A percentile compares a stretch with the other conserved stretches of the same genome.
These are phyloP conservation scores for Boletus rufocinnamomeus DNA, from an alignment of 768 basidiomycete species.

Conservation along the genomic window DNA sequence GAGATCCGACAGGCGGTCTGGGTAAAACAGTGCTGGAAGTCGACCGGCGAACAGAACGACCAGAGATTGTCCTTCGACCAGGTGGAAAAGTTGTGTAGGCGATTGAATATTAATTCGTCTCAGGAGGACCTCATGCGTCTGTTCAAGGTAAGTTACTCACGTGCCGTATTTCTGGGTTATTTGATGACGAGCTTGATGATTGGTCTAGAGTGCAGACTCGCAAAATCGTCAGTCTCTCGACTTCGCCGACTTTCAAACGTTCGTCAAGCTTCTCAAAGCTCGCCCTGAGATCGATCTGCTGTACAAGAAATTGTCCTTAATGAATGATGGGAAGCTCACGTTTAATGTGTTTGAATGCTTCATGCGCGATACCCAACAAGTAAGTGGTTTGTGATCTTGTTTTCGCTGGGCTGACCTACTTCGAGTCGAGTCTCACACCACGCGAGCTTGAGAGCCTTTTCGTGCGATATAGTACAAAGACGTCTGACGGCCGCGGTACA, in stretches of 20 bases:
- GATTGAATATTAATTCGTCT: slow-evolving; percentile 65
- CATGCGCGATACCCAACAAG: slow-evolving; percentile 55
- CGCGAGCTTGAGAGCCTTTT: slow-evolving; percentile 40
- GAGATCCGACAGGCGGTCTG: slow-evolving; percentile 69
- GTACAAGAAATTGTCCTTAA: slow-evolving; percentile 45
- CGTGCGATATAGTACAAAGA: slow-evolving; percentile 34
- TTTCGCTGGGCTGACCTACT: slow-evolving; percentile 15
- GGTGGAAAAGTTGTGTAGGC: slow-evolving; percentile 66
- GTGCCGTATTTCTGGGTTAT: background rate
- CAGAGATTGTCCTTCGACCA: slow-evolving; percentile 69
- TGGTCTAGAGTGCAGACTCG: slow-evolving; percentile 60
- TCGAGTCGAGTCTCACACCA: slow-evolving; percentile 39
- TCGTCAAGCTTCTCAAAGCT: slow-evolving; percentile 81
- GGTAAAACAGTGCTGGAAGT: slow-evolving; percentile 84
- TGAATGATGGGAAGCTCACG: slow-evolving; percentile 37
- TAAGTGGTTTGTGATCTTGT: slow-evolving; percentile 18
- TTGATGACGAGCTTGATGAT: background rate
- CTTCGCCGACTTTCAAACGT: slow-evolving; percentile 76
- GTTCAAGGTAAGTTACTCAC: slow-evolving; percentile 50
- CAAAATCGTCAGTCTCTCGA: slow-evolving; percentile 61
- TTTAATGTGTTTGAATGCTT: slow-evolving; percentile 49
- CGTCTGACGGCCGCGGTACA: background rate
- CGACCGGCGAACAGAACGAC: slow-evolving; percentile 61
- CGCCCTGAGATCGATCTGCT: slow-evolving; percentile 79
- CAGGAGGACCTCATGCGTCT: slow-evolving; percentile 53